These are phyloP conservation scores for Penicillium herquei DNA, from an alignment of 495 filamentous ascomycete genomes.

Conservation along the genomic window DNA sequence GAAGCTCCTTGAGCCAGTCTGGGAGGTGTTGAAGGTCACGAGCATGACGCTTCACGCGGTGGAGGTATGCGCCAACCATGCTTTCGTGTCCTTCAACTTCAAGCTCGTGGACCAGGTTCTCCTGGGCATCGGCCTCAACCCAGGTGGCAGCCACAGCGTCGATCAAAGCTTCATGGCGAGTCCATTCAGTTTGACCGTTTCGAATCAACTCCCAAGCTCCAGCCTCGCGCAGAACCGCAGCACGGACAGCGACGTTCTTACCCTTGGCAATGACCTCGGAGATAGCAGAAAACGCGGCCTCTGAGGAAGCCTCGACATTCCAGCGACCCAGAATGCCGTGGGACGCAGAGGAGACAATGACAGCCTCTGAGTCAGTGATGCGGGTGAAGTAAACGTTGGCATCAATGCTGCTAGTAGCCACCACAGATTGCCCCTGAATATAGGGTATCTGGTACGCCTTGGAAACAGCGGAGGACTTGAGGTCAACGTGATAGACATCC, in stretches of 20 bases:
- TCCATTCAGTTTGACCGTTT: constrained; percentile 79
- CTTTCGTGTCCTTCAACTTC: constrained; percentile 84
- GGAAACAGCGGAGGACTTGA: constrained; percentile 59
- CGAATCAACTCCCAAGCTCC: constrained; percentile 84
- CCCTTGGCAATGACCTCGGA: constrained; percentile 77
- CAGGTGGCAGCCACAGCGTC: constrained; percentile 74
- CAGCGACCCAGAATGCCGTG: constrained; percentile 73
- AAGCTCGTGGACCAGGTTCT: constrained; percentile 74
- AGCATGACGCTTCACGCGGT: constrained; percentile 79
- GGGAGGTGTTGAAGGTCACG: constrained; percentile 79
- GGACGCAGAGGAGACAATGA: constrained; percentile 72
- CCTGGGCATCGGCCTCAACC: constrained; percentile 66
- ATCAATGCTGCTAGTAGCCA: constrained; percentile 73
- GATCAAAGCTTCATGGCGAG: constrained; percentile 75
- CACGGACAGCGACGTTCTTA: constrained; percentile 69
- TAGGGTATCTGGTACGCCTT: constrained; percentile 77
- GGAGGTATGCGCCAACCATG: constrained; percentile 74
- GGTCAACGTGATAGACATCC: constrained; percentile 80
- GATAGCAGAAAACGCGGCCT: constrained; percentile 59
- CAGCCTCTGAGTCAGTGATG: constrained; percentile 66
- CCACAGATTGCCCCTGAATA: constrained; percentile 64
- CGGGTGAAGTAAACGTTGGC: constrained; percentile 87
- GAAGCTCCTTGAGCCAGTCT: constrained; percentile 64
- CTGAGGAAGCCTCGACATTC: constrained; percentile 49
- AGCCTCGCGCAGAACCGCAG: constrained; percentile 64